These are phyloP conservation scores for Curvularia sp. DNA, from an alignment of 2,329 filamentous ascomycete species.

Conservation along the genomic window DNA sequence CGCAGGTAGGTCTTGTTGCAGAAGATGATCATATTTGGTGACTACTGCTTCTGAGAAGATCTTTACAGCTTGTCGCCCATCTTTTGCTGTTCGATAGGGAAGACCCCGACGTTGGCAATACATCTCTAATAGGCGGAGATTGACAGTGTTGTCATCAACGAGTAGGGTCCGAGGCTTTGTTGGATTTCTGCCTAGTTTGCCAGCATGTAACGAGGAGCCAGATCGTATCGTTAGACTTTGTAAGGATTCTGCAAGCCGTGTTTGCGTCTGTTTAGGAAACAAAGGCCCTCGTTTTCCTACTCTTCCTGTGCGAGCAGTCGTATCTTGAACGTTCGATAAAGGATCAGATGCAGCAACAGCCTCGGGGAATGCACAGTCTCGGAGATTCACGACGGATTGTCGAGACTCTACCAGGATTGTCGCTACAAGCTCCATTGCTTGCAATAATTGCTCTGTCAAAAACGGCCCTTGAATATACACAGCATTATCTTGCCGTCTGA, in stretches of 20 bases:
- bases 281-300: conserved; percentile 11
- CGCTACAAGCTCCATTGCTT: conserved; percentile 26
- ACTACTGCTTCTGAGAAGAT: conserved; percentile 31
- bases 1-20: conserved; percentile 5
- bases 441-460: conserved; percentile 25
- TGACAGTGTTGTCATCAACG: conserved; percentile 58
- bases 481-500: conserved; percentile 26
- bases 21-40: conserved; percentile 13
- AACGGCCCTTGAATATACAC: conserved; percentile 42
- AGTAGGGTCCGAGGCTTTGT: conserved; percentile 46
- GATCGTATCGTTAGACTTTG: conserved; percentile 14
- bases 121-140: conserved; percentile 57
- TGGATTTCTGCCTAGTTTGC: neutral
- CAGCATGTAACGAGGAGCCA: neutral
- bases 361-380: neutral
- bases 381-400: neutral
- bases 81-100: conserved; percentile 49
- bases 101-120: conserved; percentile 55
- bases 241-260: conserved; percentile 23
- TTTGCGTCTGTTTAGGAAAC: conserved; percentile 15
- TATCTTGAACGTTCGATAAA: neutral
- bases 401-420: conserved; percentile 20
- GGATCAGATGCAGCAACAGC: conserved; percentile 8
- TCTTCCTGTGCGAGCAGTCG: neutral
- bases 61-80: conserved; percentile 54